Percentiles rank a stretch among this genome's conserved stretches.
phyloP scores from a whole-genome alignment of 2,329 filamentous ascomycete genomes.

The Xylaria hypoxylon region DNA sequence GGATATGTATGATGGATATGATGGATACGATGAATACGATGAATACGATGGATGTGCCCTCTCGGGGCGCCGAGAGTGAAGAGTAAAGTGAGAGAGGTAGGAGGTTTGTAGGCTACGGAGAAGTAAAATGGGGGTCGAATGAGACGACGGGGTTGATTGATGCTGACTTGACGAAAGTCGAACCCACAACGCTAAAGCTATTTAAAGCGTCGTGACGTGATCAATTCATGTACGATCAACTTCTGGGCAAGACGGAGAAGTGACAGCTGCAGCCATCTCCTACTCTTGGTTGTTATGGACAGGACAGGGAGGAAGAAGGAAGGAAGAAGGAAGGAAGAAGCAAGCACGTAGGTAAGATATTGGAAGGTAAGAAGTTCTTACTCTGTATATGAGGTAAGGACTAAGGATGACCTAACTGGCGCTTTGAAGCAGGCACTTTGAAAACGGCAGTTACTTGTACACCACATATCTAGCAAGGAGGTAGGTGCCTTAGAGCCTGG shows the following conservation, averaged over 20 bases:
- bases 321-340: no score
- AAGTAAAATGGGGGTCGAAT: background rate
- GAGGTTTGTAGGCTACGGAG: constrained; percentile 8
- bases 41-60: constrained; percentile 9
- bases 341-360: background rate
- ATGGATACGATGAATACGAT: constrained; percentile 1
- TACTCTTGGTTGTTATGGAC: background rate
- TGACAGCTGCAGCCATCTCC: background rate
- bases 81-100: constrained; percentile 11
- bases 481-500: background rate
- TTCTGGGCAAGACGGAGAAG: background rate
- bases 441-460: background rate
- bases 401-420: no score
- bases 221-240: background rate
- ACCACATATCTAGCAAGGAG: no score
- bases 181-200: background rate
- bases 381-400: no score
- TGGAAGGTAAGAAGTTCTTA: background rate
- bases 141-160: constrained; percentile 6
- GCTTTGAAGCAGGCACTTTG: background rate
- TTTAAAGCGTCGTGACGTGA: constrained; percentile 14
- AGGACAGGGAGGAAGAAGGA: no score
- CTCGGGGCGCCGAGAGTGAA: constrained; percentile 17
- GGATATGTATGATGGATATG: constrained; percentile 3
- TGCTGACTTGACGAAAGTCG: constrained; percentile 12